Percentiles rank a stretch among this genome's conserved stretches.
Evolutionary conservation across 2,329 filamentous ascomycete genomes (phyloP).

Genomic region (Scytalidium sp.): DNA sequence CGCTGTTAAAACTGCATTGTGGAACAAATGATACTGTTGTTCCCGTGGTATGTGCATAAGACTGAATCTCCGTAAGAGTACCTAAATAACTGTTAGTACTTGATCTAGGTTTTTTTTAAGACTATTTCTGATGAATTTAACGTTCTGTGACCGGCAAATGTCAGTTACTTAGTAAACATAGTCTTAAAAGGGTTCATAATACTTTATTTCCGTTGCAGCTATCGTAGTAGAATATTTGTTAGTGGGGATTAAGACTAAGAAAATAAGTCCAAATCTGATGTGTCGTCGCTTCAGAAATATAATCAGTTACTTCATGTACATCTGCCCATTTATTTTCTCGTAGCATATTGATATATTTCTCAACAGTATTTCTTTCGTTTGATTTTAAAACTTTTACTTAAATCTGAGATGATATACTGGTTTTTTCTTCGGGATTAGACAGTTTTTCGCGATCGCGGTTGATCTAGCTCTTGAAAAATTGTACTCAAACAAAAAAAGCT

Average conservation of each 20-base stretch:
- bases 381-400: constrained; percentile 9
- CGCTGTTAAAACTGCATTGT: constrained; percentile 5
- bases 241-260: not conserved
- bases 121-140: constrained; percentile 5
- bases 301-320: constrained; percentile 7
- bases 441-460: constrained; percentile 15
- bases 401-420: constrained; percentile 6
- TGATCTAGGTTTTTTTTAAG: constrained; percentile 9
- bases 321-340: constrained; percentile 16
- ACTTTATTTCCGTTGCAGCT: constrained; percentile 5
- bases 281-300: constrained; percentile 9
- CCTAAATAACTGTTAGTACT: constrained; percentile 9
- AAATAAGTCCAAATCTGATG: constrained; percentile 16
- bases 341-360: constrained; percentile 17
- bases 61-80: constrained; percentile 1
- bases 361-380: constrained; percentile 1
- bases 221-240: constrained; percentile 9
- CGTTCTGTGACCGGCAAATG: constrained; percentile 2
- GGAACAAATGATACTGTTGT: constrained; percentile 8
- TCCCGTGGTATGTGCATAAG: constrained; percentile 10
- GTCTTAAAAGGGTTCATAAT: constrained; percentile 2
- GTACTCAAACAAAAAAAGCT: constrained; percentile 12
- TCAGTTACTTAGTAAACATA: not conserved
- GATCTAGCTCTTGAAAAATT: constrained; percentile 8
- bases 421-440: constrained; percentile 3